These are phyloP conservation scores for Russula brevipes DNA, from an alignment of 768 basidiomycete genomes.

Conservation along the genomic window DNA sequence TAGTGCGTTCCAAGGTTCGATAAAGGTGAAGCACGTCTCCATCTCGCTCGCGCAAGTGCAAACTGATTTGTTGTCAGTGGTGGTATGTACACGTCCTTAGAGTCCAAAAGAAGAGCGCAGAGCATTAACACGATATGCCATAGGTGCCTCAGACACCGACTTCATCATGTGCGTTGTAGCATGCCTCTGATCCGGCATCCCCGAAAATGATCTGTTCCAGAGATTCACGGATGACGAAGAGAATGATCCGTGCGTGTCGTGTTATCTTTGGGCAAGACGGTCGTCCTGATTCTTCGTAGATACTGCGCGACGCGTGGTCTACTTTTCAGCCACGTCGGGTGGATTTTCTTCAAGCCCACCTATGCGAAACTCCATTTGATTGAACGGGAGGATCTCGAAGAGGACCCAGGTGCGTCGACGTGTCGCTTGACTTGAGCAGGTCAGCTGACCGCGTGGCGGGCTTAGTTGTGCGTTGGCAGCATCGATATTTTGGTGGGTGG, in stretches of 20 bases:
- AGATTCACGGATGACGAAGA: slow-evolving; percentile 65
- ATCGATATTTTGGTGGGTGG: slow-evolving; percentile 54
- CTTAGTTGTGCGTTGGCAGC: slow-evolving; percentile 64
- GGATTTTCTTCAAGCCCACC: slow-evolving; percentile 75
- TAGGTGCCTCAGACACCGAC: slow-evolving; percentile 66
- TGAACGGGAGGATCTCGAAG: slow-evolving; percentile 62
- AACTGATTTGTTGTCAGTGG: slow-evolving; percentile 12
- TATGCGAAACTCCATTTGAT: slow-evolving; percentile 60
- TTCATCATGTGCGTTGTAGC: slow-evolving; percentile 56
- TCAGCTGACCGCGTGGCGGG: slow-evolving; percentile 1
- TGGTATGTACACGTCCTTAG: slow-evolving; percentile 15
- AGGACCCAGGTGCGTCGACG: slow-evolving; percentile 52
- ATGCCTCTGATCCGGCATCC: neutral
- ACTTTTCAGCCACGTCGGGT: slow-evolving; percentile 75
- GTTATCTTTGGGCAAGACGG: neutral
- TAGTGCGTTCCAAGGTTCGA: slow-evolving; percentile 73
- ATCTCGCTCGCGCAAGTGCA: neutral
- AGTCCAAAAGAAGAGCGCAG: neutral
- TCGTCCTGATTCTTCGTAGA: slow-evolving; percentile 31
- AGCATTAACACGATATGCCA: slow-evolving; percentile 49
- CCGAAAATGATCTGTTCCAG: slow-evolving; percentile 32
- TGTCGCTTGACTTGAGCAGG: neutral
- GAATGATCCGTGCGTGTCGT: slow-evolving; percentile 53
- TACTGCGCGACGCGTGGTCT: slow-evolving; percentile 73
- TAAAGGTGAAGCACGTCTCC: slow-evolving; percentile 45